Base-by-base conservation (phyloP, 352 stramenopile genomes). In the Stephanocyclus meneghinianus region DNA sequence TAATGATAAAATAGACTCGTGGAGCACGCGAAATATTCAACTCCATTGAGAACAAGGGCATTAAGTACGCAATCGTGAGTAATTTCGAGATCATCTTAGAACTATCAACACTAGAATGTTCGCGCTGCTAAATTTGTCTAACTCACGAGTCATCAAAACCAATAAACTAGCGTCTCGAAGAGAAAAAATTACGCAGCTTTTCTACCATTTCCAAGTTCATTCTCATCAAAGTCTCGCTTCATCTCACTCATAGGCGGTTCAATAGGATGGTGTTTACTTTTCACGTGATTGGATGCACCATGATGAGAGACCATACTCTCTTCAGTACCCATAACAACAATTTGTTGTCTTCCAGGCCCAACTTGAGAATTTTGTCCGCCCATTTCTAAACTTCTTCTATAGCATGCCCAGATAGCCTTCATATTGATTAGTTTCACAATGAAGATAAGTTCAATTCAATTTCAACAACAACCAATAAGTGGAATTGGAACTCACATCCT, bases 381-480 rank as follows among this genome's bases (percentile, higher is more conserved):
- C 64, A 98, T 94, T 86, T 98, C 96, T 32, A 98, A 91, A 59
- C 90, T 96, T 60, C 95, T 87, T 83, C 97, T 91, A 85, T 98
- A 98, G 26, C 95, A 96, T 21, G 95, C 95, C 96, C 96, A 98
- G 65, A 98, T 97, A 26, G 96, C 97, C 45, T 53, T 53, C n/a
- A 2, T 0, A 21, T 6, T 10, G 13, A 53, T 16, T 16, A 21
- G 11, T 53, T 21, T 53, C n/a, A 4, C 5, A 53, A 21, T 53
- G 45, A 53, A 53, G 5, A 53, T 53, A 10, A 21, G 45, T 9
- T 53, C 11, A 10, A 21, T 16, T 0, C 10, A 53, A 4, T 21
- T 6, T 26, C 21, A 26, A 26, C 45, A 53, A 21, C 13, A 4
- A 53, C 1, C 45, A 53, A 16, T 10, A 16, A 53, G n/a, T 16